Evolutionary conservation across 1,284 basidiomycete species (phyloP).

Genomic region (Cutaneotrichosporon sp.): DNA sequence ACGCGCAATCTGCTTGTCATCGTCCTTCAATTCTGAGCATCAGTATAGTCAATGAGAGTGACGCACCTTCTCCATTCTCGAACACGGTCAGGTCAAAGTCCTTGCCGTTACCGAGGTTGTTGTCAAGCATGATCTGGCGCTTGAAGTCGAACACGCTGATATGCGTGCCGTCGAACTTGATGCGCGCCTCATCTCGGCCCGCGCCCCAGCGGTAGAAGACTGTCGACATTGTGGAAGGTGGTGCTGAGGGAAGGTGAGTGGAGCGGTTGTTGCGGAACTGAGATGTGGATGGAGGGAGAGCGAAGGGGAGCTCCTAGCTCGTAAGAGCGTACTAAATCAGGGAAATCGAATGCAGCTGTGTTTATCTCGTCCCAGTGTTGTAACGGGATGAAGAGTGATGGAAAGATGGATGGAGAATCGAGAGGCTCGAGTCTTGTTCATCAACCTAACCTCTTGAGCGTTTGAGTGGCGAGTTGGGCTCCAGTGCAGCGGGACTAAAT

Average conservation of each 20-base stretch:
- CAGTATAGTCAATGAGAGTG: constrained; percentile 2
- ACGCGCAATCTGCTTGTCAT: constrained; percentile 84
- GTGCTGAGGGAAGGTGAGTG: not conserved
- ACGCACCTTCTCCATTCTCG: constrained; percentile 76
- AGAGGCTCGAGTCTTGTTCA: not conserved
- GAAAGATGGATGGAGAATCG: not conserved
- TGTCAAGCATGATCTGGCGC: constrained; percentile 94
- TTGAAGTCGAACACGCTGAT: constrained; percentile 99
- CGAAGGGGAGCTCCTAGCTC: not conserved
- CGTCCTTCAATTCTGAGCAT: constrained; percentile 81
- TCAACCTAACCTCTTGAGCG: not conserved
- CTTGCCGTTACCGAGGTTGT: constrained; percentile 88
- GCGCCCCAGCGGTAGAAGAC: constrained; percentile 99
- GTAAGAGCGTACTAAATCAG: not conserved
- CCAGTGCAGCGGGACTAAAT: not conserved
- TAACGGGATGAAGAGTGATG: not conserved
- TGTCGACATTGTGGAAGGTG: constrained; percentile 68
- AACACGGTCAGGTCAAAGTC: constrained; percentile 93
- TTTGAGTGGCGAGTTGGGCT: not conserved
- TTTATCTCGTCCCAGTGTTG: not conserved
- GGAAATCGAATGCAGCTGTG: not conserved
- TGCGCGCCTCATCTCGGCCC: constrained; percentile 87
- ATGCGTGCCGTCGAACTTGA: constrained; percentile 96
- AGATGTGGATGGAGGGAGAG: not conserved
- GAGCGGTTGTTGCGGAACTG: not conserved